A percentile compares a stretch with the other conserved stretches of the same genome.
Conservation (phyloP, 2,329 filamentous ascomycete species). For the Lachnellula subtilissima region DNA sequence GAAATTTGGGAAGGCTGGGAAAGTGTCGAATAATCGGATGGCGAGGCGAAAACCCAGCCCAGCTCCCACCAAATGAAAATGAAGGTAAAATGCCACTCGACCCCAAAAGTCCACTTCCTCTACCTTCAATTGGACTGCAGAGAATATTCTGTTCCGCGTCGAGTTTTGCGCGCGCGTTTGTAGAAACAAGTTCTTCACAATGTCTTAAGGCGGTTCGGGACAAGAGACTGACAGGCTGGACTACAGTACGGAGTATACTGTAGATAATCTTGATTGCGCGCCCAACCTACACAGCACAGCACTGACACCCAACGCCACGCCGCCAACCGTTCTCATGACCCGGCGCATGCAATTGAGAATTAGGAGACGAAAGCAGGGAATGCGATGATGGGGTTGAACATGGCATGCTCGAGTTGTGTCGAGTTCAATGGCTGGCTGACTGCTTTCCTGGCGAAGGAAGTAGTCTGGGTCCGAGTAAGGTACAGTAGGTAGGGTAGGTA, state of each 20-base stretch:
- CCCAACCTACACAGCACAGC: not conserved
- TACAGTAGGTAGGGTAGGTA: too few relatives aligned
- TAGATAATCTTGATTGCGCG: not conserved
- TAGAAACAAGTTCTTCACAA: too few relatives aligned
- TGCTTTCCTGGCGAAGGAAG: not conserved
- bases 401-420: slow-evolving; percentile 18
- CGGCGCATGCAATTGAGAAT: slow-evolving; percentile 1
- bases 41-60: slow-evolving; percentile 1
- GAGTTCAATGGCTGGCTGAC: slow-evolving; percentile 9
- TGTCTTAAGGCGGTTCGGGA: too few relatives aligned
- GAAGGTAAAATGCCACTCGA: not conserved
- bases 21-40: not conserved
- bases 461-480: not conserved
- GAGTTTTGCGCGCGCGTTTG: not conserved
- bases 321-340: not conserved
- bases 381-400: slow-evolving; percentile 9
- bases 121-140: not conserved
- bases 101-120: not conserved
- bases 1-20: slow-evolving; percentile 5
- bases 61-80: not conserved
- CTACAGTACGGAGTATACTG: not conserved
- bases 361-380: slow-evolving; percentile 6
- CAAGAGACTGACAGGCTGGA: not conserved
- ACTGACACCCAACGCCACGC: not conserved
- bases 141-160: not conserved